Base-by-base conservation (phyloP, 176 grass and related monocot genomes). In the Carex scoparia region DNA sequence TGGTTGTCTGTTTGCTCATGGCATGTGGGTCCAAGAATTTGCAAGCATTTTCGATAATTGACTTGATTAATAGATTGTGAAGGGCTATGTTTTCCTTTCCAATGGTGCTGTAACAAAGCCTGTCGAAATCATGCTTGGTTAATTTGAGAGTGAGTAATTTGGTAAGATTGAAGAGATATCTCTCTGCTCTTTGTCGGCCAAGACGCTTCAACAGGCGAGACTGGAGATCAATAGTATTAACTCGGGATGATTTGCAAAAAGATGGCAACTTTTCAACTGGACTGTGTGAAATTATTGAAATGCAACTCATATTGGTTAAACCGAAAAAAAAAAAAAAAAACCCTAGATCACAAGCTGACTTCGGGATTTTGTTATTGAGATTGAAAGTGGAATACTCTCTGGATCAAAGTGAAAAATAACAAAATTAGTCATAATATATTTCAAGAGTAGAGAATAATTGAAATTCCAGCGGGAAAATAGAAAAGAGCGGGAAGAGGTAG, bases 61-160 rank as follows among this genome's bases (percentile, higher is more conserved):
- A 91, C 15, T n/a, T 83, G 62, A 97, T 58, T 10, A 97, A 86
- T 4, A 64, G 32, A 28, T 97, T 97, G 77, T 94, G 91, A 71
- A 94, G 87, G 81, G 49, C 75, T 19, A 94, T 85, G 84, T 94
- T 94, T 69, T 90, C 94, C 66, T 87, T 82, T 42, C 94, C 94
- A 61, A 97, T 66, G 23, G 87, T 67, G 15, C 30, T 78, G n/a
- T 84, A 63, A 27, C 87, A 97, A 76, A 85, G 60, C 88, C 79
- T 97, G 35, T 91, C 86, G 38, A 97, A 92, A 42, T 97, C 86
- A 13, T 12, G 72, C 89, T 90, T 91, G 77, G 61, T 84, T 2
- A 97, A 83, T 83, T 90, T 89, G 7, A 79, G 78, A 28, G 58
- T 42, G 13, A 97, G 65, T 80, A 91, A 91, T 82, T 77, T 86